A percentile compares a stretch with the other conserved stretches of the same genome.
phyloP scores from a whole-genome alignment of 2,329 filamentous ascomycete genomes.

The Exophiala viscosa region DNA sequence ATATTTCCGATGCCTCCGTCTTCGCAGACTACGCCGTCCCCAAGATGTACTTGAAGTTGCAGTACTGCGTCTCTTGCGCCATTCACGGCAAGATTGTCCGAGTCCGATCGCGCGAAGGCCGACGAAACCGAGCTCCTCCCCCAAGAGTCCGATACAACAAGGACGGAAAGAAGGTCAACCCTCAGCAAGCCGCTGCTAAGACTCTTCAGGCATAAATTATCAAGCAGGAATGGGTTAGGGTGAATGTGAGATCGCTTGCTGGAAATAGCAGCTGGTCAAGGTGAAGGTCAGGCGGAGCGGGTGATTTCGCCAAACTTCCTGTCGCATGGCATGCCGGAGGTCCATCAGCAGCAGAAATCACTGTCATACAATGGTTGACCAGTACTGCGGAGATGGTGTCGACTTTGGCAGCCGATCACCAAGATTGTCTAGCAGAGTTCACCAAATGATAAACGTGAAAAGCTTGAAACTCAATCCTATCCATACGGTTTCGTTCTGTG shows the following conservation, averaged over 20 bases:
- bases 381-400: too few relatives aligned
- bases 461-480: not conserved
- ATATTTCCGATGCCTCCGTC: slow-evolving; percentile 99
- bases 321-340: too few relatives aligned
- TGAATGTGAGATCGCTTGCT: not conserved
- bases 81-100: slow-evolving; percentile 99
- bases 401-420: too few relatives aligned
- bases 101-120: slow-evolving; percentile 93
- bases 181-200: slow-evolving; percentile 68
- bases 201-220: slow-evolving; percentile 39
- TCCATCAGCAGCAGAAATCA: too few relatives aligned
- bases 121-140: slow-evolving; percentile 97
- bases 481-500: not conserved
- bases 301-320: too few relatives aligned
- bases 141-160: slow-evolving; percentile 99
- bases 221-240: not conserved
- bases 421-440: too few relatives aligned
- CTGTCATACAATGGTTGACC: too few relatives aligned
- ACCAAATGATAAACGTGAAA: too few relatives aligned
- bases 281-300: too few relatives aligned
- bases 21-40: slow-evolving; percentile 99
- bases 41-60: slow-evolving; percentile 99
- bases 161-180: slow-evolving; percentile 99
- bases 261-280: not conserved
- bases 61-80: slow-evolving; percentile 99